These are phyloP conservation scores for Coemansia sp. DNA, from an alignment of 192 early-diverging fungal genomes.

Conservation along the genomic window DNA sequence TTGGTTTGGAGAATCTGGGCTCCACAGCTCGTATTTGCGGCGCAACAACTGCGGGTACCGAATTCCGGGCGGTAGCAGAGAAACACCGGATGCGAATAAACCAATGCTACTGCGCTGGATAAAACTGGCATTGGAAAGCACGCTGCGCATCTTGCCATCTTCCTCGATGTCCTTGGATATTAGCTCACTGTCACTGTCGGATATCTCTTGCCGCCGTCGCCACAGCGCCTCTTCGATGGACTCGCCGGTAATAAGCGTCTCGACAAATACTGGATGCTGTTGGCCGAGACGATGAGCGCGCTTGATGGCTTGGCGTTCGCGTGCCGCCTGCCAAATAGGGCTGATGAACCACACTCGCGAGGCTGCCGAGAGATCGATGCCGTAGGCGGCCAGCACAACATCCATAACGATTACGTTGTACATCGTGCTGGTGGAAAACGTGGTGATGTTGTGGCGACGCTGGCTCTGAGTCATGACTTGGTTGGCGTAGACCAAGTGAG, in stretches of 20 bases:
- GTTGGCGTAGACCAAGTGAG: constrained; percentile 45
- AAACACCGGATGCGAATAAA: neutral
- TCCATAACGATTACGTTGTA: constrained; percentile 55
- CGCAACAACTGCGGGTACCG: constrained; percentile 31
- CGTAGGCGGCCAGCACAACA: constrained; percentile 64
- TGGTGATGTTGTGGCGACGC: constrained; percentile 51
- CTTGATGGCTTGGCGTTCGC: constrained; percentile 82
- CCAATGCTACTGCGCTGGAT: constrained; percentile 16
- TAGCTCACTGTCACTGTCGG: constrained; percentile 14
- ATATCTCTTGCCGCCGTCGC: constrained; percentile 44
- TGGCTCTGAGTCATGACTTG: constrained; percentile 43
- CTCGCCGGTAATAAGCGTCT: constrained; percentile 42
- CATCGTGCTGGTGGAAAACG: constrained; percentile 44
- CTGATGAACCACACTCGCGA: constrained; percentile 72
- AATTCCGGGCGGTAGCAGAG: constrained; percentile 24
- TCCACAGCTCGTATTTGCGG: constrained; percentile 38
- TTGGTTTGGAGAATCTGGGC: constrained; percentile 15
- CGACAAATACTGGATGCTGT: constrained; percentile 42
- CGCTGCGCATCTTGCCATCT: constrained; percentile 48
- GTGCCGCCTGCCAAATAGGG: constrained; percentile 72
- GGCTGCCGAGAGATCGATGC: constrained; percentile 77
- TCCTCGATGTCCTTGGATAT: constrained; percentile 43
- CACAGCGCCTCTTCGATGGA: constrained; percentile 50
- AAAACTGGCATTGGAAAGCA: constrained; percentile 44
- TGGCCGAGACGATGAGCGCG: constrained; percentile 84